Evolutionary conservation across 2,329 filamentous ascomycete genomes (phyloP), one percentile per base, ranked within the genome.

Genomic region (Capronia americana): DNA sequence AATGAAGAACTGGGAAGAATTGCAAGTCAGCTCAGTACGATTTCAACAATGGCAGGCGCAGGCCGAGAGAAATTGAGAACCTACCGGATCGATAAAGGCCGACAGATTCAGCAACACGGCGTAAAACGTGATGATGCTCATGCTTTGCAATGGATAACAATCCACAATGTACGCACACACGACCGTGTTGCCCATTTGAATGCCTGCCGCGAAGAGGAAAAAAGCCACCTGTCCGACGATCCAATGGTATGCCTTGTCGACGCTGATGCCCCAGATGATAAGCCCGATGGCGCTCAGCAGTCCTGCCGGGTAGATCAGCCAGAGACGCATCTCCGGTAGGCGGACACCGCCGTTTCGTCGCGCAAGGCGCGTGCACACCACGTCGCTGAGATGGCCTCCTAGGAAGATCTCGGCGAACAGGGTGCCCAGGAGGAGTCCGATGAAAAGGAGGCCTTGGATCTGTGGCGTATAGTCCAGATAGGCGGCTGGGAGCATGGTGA

Each of bases 161-260:
- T 87, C 85, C 38, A 87, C 80, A 17, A 87, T 79, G 71, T 87
- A 87, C 5, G 80, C 79, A 53, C 79, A 83, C 10, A 83, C 75
- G 2, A 82, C 80, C 0, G 84, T 85, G 72, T 87, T 87, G 34
- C 85, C 85, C 60, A 86, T 82, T 67, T 87, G 85, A 67, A 86
- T 82, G 20, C 85, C 85, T 0, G 83, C 81, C 0, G 82, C 83
- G 72, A 85, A 83, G 1, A 87, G 72, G 67, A 85, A 84, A 67
- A 87, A 83, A 0, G 83, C 84, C 3, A 86, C 75, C 66, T 87
- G 84, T 1, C 84, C 85, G 0, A 86, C 81, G 41, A 86, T 84
- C 84, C 84, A 87, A 73, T 87, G 85, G 70, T 83, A 86, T 0
- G 73, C 73, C 48, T 77, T 78, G 65, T 86, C 84, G 14, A 87